phyloP scores from a whole-genome alignment of 257 asterid species.

The Apocynum venetum region DNA sequence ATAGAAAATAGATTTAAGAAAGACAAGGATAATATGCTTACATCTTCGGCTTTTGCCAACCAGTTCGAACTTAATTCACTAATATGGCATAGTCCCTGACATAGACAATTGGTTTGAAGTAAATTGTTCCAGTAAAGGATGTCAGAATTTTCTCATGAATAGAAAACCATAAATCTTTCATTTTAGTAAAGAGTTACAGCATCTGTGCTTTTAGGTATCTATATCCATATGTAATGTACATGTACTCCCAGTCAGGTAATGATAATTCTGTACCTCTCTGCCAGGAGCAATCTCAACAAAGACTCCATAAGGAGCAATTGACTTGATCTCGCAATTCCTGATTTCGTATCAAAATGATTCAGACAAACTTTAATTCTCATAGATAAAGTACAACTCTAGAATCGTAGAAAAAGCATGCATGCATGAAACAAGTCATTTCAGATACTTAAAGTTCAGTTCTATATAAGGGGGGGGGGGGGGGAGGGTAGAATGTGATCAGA shows the following conservation, averaged over 20 bases:
- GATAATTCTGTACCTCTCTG: constrained; percentile 62
- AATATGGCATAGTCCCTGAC: constrained; percentile 91
- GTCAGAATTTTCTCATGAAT: not conserved
- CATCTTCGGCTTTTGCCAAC: constrained; percentile 96
- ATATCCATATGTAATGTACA: not conserved
- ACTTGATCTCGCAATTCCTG: constrained; percentile 96
- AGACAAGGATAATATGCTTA: constrained; percentile 35
- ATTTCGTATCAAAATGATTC: constrained; percentile 3
- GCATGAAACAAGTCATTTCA: not conserved
- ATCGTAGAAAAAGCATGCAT: not conserved
- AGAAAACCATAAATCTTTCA: not conserved
- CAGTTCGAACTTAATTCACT: constrained; percentile 89
- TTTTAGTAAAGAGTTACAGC: not conserved
- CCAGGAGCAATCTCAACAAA: constrained; percentile 94
- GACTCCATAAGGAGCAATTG: constrained; percentile 83
- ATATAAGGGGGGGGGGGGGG: not conserved
- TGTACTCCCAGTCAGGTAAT: not conserved
- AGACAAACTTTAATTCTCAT: not conserved
- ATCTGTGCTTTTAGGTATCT: not conserved
- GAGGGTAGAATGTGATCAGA: no score
- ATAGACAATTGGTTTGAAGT: constrained; percentile 2
- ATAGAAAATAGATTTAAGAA: constrained; percentile 7
- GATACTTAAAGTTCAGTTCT: not conserved
- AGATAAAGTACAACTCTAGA: not conserved
- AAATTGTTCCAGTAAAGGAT: not conserved